Evolutionary conservation across 1,139 yeast species (phyloP).

Genomic region (Magnusiomyces sp.): DNA sequence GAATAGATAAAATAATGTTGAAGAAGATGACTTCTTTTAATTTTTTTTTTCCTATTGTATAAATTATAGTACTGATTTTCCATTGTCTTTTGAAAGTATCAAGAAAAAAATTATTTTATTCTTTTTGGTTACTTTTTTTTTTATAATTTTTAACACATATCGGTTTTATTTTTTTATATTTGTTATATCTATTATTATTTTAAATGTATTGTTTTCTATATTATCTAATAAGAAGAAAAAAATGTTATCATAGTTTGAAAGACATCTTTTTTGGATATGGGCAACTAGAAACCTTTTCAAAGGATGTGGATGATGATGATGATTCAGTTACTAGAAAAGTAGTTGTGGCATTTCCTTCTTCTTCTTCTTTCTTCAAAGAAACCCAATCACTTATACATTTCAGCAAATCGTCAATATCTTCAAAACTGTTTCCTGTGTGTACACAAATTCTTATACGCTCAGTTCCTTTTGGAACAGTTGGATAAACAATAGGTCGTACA

Average conservation of each 20-base stretch:
- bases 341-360: not conserved
- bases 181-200: too few relatives aligned
- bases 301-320: not conserved
- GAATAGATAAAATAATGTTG: too few relatives aligned
- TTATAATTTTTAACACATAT: too few relatives aligned
- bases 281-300: not conserved
- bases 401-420: slow-evolving; percentile 18
- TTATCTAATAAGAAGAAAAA: too few relatives aligned
- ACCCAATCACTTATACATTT: slow-evolving; percentile 13
- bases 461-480: slow-evolving; percentile 25
- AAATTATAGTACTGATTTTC: too few relatives aligned
- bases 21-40: too few relatives aligned
- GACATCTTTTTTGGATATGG: not conserved
- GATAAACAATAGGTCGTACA: slow-evolving; percentile 25
- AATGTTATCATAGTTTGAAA: not conserved
- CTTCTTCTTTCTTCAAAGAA: not conserved
- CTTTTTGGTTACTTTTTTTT: too few relatives aligned
- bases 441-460: slow-evolving; percentile 24
- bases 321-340: not conserved
- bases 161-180: too few relatives aligned
- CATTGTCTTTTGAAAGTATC: too few relatives aligned
- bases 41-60: too few relatives aligned
- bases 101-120: too few relatives aligned
- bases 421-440: slow-evolving; percentile 19
- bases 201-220: too few relatives aligned